Conservation (phyloP, 2,329 filamentous ascomycete species). For the Lecanosticta acicola region DNA sequence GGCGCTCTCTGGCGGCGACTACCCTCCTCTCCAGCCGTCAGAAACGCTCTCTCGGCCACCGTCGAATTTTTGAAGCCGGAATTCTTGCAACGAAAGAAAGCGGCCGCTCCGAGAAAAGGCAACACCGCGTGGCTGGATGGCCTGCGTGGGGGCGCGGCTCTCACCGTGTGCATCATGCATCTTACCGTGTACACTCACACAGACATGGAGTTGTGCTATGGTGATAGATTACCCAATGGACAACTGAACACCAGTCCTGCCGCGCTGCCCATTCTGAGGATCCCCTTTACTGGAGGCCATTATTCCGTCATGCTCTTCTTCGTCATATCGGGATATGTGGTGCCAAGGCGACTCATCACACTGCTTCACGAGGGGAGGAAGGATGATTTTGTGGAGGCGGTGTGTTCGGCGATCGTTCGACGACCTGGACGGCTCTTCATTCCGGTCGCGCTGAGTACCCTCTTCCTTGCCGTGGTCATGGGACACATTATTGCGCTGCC, state of each 20-base stretch:
- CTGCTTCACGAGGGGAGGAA: conserved; percentile 30
- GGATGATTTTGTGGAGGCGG: conserved; percentile 36
- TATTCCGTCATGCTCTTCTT: conserved; percentile 51
- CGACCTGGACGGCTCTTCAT: conserved; percentile 46
- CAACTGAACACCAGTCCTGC: conserved; percentile 41
- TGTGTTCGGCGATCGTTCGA: conserved; percentile 46
- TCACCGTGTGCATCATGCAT: conserved; percentile 60
- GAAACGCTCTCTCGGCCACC: neutral
- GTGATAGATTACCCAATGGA: conserved; percentile 24
- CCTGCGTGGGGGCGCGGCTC: conserved; percentile 59
- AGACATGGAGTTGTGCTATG: conserved; percentile 39
- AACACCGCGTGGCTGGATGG: conserved; percentile 58
- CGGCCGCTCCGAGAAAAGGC: conserved; percentile 2
- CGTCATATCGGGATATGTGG: conserved; percentile 49
- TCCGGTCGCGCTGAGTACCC: conserved; percentile 50
- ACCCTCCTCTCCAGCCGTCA: neutral
- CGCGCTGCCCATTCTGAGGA: conserved; percentile 53
- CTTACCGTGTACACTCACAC: conserved; percentile 52
- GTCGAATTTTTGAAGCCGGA: conserved; percentile 12
- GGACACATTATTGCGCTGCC: conserved; percentile 51
- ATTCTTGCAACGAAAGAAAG: conserved; percentile 8
- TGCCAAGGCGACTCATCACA: conserved; percentile 39
- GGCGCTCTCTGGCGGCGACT: neutral
- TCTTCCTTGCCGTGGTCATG: conserved; percentile 45
- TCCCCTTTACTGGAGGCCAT: conserved; percentile 57